Percentiles rank a stretch among this genome's conserved stretches.
These are phyloP conservation scores for Populus tomentosa DNA, from an alignment of 441 rosid genomes.

Conservation along the genomic window DNA sequence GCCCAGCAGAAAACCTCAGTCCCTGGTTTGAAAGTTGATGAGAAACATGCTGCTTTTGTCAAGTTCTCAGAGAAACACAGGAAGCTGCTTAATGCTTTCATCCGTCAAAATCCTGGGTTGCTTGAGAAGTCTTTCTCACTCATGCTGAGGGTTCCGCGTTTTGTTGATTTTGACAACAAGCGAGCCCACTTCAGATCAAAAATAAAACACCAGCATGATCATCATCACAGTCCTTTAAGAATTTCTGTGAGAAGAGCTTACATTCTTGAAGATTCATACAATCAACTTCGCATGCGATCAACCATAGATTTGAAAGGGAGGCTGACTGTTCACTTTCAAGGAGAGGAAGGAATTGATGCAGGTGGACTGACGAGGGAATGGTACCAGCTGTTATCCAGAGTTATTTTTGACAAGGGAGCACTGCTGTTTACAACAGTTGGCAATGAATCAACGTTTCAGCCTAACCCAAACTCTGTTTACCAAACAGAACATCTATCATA, in stretches of 20 bases:
- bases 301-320: conserved; percentile 87
- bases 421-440: conserved; percentile 95
- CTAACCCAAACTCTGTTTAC: conserved; percentile 91
- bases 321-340: conserved; percentile 89
- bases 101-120: conserved; percentile 91
- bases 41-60: conserved; percentile 72
- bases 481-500: conserved; percentile 97
- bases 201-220: conserved; percentile 91
- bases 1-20: conserved; percentile 51
- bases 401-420: conserved; percentile 96
- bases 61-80: conserved; percentile 90
- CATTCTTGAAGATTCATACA: conserved; percentile 94
- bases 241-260: conserved; percentile 95
- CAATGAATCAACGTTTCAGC: conserved; percentile 96
- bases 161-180: conserved; percentile 93
- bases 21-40: conserved; percentile 62
- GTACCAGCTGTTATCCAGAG: conserved; percentile 94
- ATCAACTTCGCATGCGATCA: conserved; percentile 85
- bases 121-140: conserved; percentile 96
- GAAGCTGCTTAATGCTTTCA: conserved; percentile 84
- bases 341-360: conserved; percentile 97
- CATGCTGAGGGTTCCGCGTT: conserved; percentile 90
- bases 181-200: conserved; percentile 90
- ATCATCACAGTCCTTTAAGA: conserved; percentile 85
- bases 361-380: conserved; percentile 99